phyloP scores from a whole-genome alignment of 2,329 filamentous ascomycete species.

The Neonectria sp. region DNA sequence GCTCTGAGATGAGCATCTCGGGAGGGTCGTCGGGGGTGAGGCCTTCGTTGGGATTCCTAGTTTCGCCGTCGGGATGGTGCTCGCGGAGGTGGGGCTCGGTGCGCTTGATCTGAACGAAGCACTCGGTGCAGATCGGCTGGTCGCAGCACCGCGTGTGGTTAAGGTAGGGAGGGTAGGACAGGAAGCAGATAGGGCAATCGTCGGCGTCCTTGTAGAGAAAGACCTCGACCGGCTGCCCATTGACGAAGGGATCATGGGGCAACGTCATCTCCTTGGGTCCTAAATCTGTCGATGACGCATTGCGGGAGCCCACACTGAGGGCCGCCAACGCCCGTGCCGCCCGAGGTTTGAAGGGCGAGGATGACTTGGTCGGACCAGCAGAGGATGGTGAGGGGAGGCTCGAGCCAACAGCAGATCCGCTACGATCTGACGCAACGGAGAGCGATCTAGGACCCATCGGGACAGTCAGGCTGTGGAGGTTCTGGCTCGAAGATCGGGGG shows the following conservation, averaged over 20 bases:
- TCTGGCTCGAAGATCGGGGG: slow-evolving; percentile 65
- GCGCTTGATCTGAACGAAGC: slow-evolving; percentile 98
- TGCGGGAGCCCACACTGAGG: slow-evolving; percentile 81
- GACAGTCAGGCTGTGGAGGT: slow-evolving; percentile 81
- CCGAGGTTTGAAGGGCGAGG: slow-evolving; percentile 81
- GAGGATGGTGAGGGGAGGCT: slow-evolving; percentile 63
- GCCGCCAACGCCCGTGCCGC: slow-evolving; percentile 89
- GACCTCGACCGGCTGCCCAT: slow-evolving; percentile 94
- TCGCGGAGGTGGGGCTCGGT: slow-evolving; percentile 92
- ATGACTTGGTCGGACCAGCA: slow-evolving; percentile 54
- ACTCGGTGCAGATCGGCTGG: slow-evolving; percentile 97
- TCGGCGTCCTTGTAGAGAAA: slow-evolving; percentile 91
- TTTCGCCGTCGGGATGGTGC: slow-evolving; percentile 70
- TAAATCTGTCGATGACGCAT: slow-evolving; percentile 80
- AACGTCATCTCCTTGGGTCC: slow-evolving; percentile 84
- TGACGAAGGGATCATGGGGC: slow-evolving; percentile 88
- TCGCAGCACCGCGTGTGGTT: slow-evolving; percentile 97
- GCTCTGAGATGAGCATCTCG: slow-evolving; percentile 87
- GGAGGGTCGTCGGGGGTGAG: slow-evolving; percentile 65
- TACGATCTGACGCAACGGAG: slow-evolving; percentile 82
- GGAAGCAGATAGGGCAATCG: slow-evolving; percentile 97
- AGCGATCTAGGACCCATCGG: slow-evolving; percentile 84
- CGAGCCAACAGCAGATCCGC: slow-evolving; percentile 73
- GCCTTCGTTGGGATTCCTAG: slow-evolving; percentile 54
- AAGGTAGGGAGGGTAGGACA: slow-evolving; percentile 94